Evolutionary conservation across 441 rosid species (phyloP).

Genomic region (Brassica hybrid): DNA sequence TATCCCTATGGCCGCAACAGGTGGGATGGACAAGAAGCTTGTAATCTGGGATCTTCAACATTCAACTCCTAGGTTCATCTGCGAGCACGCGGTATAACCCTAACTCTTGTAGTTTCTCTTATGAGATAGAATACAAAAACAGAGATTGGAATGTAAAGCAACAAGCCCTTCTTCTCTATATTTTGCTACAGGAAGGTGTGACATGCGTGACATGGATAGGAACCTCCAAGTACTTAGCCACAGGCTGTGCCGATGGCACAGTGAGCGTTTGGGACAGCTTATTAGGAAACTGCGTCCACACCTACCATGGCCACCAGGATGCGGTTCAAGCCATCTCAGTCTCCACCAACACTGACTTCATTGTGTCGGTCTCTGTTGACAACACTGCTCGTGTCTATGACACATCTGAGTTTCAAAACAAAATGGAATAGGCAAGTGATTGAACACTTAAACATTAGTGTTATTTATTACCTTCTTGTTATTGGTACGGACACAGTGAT

Average conservation of each 20-base stretch:
- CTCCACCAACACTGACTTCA: conserved; percentile 55
- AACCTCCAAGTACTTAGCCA: conserved; percentile 60
- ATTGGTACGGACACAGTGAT: conserved; percentile 12
- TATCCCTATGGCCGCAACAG: conserved; percentile 78
- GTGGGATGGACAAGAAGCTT: conserved; percentile 86
- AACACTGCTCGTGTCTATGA: conserved; percentile 78
- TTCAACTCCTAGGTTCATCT: conserved; percentile 70
- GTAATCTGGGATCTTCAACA: conserved; percentile 83
- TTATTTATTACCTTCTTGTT: conserved; percentile 8
- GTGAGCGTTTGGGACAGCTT: conserved; percentile 84
- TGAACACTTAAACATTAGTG: background rate
- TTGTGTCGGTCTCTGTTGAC: conserved; percentile 72
- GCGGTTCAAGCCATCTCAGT: conserved; percentile 60
- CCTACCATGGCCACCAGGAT: conserved; percentile 65
- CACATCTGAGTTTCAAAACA: conserved; percentile 52
- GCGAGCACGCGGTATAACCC: conserved; percentile 72
- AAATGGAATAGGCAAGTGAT: conserved; percentile 37
- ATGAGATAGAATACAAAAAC: conserved; percentile 5
- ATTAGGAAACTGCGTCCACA: conserved; percentile 66
- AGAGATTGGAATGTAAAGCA: conserved; percentile 14
- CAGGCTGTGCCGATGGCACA: conserved; percentile 77
- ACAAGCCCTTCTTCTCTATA: background rate
- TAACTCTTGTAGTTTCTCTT: background rate
- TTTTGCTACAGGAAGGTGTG: conserved; percentile 65
- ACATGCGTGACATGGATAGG: conserved; percentile 81